A percentile compares a stretch with the other conserved stretches of the same genome.
phyloP scores from a whole-genome alignment of 805 yeast species.

The Wickerhamomyces canadensis region DNA sequence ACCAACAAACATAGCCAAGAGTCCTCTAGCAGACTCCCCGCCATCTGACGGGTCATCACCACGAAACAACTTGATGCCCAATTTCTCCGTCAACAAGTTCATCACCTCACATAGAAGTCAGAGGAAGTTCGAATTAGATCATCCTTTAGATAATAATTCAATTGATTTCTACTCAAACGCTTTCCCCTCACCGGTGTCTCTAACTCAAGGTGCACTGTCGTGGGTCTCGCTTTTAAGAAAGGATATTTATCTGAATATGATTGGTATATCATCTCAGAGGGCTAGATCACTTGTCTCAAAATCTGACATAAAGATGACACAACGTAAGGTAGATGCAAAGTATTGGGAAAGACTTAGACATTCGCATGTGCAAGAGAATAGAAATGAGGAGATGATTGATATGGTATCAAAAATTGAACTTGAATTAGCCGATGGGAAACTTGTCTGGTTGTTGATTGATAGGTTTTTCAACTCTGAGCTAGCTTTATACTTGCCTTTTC shows the following conservation, averaged over 20 bases:
- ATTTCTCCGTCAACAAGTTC: too few relatives aligned
- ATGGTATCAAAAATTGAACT: constrained; percentile 1
- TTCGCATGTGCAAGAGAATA: too few relatives aligned
- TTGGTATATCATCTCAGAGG: constrained; percentile 7
- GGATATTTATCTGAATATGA: constrained; percentile 18
- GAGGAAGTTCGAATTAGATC: not conserved
- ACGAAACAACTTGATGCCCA: too few relatives aligned
- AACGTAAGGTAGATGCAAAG: not conserved
- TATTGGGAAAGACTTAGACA: not conserved
- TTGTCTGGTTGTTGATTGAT: constrained; percentile 22
- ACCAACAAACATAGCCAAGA: too few relatives aligned
- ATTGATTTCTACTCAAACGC: constrained; percentile 11
- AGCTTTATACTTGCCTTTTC: constrained; percentile 14
- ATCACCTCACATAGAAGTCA: too few relatives aligned
- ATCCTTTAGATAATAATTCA: not conserved
- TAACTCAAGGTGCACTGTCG: constrained; percentile 18
- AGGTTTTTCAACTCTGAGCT: constrained; percentile 20
- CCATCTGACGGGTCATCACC: too few relatives aligned
- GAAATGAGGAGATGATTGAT: not conserved
- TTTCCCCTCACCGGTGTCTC: constrained; percentile 6
- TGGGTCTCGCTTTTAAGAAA: constrained; percentile 23
- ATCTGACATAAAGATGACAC: not conserved
- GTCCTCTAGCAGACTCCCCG: too few relatives aligned
- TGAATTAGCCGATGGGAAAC: constrained; percentile 11
- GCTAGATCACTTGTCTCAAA: not conserved